Conservation (phyloP, 257 asterid genomes). For the Salvia splendens region DNA sequence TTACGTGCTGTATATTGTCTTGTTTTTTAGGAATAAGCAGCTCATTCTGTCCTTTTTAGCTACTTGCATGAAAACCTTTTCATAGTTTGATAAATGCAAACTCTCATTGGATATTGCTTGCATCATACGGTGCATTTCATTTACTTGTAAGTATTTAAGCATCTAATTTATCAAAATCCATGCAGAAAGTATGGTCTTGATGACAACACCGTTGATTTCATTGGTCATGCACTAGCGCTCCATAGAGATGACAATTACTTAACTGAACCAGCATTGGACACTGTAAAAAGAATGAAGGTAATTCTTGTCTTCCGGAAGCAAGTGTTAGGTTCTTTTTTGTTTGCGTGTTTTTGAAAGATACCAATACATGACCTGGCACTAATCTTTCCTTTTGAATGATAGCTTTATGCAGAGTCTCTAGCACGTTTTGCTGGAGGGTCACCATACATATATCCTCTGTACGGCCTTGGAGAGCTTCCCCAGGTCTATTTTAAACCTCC, state of each 20-base stretch:
- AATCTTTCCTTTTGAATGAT: conserved; percentile 33
- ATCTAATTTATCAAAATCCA: conserved; percentile 20
- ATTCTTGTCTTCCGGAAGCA: conserved; percentile 20
- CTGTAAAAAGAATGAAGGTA: conserved; percentile 93
- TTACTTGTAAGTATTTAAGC: conserved; percentile 17
- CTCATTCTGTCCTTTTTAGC: neutral
- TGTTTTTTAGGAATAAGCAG: neutral
- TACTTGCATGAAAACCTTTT: neutral
- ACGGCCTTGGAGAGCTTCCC: conserved; percentile 98
- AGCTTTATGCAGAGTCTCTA: conserved; percentile 91
- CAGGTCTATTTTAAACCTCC: conserved; percentile 58
- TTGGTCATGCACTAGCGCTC: conserved; percentile 92
- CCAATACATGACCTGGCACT: conserved; percentile 21
- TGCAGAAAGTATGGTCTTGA: conserved; percentile 90
- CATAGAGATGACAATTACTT: conserved; percentile 87
- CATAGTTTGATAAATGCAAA: conserved; percentile 7
- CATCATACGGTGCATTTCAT: neutral
- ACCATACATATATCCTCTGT: conserved; percentile 91
- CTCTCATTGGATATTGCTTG: conserved; percentile 12
- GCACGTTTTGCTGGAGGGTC: conserved; percentile 98
- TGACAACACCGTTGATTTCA: conserved; percentile 88
- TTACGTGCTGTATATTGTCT: neutral
- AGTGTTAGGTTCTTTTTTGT: neutral
- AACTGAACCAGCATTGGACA: conserved; percentile 81
- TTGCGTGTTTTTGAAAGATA: conserved; percentile 16